A percentile compares a stretch with the other conserved stretches of the same genome.
Evolutionary conservation across 257 asterid genomes (phyloP).

Genomic region (Nicotiana obtusifolia): DNA sequence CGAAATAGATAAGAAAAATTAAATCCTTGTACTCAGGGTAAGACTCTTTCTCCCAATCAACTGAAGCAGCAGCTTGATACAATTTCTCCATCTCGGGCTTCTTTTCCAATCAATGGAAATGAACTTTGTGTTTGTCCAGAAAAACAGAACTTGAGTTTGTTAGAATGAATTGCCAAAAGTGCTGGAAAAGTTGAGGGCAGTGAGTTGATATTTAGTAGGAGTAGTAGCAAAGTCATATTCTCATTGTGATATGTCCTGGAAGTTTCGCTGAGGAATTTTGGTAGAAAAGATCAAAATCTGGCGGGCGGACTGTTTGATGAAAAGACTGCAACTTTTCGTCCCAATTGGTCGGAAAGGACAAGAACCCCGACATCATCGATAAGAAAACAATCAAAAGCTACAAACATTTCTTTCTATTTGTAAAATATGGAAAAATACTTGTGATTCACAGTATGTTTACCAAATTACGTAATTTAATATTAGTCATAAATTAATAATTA

Average conservation of each 20-base stretch:
- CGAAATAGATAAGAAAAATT: slow-evolving; percentile 10
- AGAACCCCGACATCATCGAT: background rate
- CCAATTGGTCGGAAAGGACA: background rate
- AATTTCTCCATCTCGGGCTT: background rate
- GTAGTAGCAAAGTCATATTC: background rate
- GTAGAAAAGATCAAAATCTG: slow-evolving; percentile 6
- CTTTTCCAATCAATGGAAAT: background rate
- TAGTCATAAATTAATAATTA: no score
- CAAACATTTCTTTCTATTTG: no score
- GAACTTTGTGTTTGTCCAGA: background rate
- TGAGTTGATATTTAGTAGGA: background rate
- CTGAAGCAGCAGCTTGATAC: background rate
- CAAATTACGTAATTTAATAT: no score
- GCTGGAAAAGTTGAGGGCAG: background rate
- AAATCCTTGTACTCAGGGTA: slow-evolving; percentile 24
- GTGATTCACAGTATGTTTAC: no score
- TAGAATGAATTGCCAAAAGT: background rate
- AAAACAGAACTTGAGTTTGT: background rate
- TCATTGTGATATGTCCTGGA: background rate
- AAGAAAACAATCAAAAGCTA: background rate
- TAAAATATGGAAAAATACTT: no score
- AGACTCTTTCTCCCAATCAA: slow-evolving; percentile 22
- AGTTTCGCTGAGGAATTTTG: background rate
- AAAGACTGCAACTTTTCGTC: background rate
- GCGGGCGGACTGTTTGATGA: background rate